Evolutionary conservation across 2,329 filamentous ascomycete genomes (phyloP).

Genomic region (Colletotrichum caudatum): DNA sequence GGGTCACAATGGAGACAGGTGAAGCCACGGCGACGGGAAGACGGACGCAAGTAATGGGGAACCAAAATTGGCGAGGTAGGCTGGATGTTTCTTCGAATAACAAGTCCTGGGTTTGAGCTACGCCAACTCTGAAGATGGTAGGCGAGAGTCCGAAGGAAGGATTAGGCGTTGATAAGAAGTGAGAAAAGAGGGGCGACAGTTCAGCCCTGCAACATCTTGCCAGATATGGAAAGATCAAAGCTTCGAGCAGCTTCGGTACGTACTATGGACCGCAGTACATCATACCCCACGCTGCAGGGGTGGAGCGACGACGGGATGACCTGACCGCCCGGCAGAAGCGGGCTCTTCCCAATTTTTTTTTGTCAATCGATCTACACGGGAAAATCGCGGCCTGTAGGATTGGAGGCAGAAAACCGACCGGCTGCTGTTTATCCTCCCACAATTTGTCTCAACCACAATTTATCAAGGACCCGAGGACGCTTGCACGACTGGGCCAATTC

Average conservation of each 20-base stretch:
- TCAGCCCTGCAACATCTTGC: constrained; percentile 23
- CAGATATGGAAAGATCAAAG: constrained; percentile 34
- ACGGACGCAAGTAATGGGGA: background rate
- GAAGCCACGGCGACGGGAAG: no score
- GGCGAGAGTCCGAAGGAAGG: background rate
- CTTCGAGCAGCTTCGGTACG: constrained; percentile 9
- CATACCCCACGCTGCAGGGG: constrained; percentile 18
- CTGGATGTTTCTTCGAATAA: background rate
- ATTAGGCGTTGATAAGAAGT: no score
- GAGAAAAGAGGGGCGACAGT: constrained; percentile 26
- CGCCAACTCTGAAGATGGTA: constrained; percentile 17
- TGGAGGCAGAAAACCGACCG: background rate
- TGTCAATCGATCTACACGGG: constrained; percentile 12
- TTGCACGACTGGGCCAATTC: background rate
- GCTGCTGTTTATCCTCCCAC: background rate
- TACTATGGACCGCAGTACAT: background rate
- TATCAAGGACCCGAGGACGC: background rate
- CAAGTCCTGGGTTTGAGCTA: background rate
- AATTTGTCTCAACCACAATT: background rate
- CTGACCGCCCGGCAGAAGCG: constrained; percentile 51
- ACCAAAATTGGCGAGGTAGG: background rate
- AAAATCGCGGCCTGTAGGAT: background rate
- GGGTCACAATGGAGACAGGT: background rate
- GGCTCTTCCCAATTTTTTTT: constrained; percentile 34
- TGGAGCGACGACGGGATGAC: background rate